Evolutionary conservation across 768 basidiomycete genomes (phyloP).

Genomic region (Mycena olivaceomarginata): DNA sequence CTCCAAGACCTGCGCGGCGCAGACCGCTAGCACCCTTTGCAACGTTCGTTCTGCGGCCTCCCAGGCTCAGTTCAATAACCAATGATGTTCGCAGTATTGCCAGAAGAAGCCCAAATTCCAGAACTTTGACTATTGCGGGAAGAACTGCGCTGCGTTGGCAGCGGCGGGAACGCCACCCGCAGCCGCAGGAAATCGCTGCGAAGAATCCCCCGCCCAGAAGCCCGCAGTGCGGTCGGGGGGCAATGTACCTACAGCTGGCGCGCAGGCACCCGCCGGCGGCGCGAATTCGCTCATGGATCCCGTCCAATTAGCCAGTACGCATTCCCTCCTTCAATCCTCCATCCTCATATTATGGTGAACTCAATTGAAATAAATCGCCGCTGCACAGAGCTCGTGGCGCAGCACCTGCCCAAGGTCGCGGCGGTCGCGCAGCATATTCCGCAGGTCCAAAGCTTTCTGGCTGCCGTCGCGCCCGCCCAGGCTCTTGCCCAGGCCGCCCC

Average conservation of each 20-base stretch:
- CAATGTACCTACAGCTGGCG: conserved; percentile 42
- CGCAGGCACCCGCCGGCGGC: conserved; percentile 28
- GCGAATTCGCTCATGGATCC: conserved; percentile 57
- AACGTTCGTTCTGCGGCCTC: conserved; percentile 54
- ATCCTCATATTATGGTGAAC: background rate
- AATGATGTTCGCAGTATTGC: conserved; percentile 63
- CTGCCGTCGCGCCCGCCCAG: conserved; percentile 31
- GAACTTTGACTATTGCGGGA: conserved; percentile 78
- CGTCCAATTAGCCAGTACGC: conserved; percentile 61
- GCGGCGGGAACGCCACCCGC: conserved; percentile 46
- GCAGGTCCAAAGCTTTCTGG: conserved; percentile 64
- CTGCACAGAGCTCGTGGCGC: conserved; percentile 63
- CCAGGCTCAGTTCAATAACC: conserved; percentile 9
- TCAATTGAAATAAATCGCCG: background rate
- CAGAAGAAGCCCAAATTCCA: conserved; percentile 77
- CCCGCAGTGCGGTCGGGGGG: conserved; percentile 15
- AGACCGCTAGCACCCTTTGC: conserved; percentile 63
- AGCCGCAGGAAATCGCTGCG: conserved; percentile 19
- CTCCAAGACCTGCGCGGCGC: conserved; percentile 73
- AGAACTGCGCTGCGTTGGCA: conserved; percentile 75
- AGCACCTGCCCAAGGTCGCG: conserved; percentile 69
- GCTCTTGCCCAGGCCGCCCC: background rate
- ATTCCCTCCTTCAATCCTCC: background rate
- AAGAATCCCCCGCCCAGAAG: conserved; percentile 29
- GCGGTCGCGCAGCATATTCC: conserved; percentile 66